Conservation (phyloP, 306 rosid species). For the Abrus pulchellus region DNA sequence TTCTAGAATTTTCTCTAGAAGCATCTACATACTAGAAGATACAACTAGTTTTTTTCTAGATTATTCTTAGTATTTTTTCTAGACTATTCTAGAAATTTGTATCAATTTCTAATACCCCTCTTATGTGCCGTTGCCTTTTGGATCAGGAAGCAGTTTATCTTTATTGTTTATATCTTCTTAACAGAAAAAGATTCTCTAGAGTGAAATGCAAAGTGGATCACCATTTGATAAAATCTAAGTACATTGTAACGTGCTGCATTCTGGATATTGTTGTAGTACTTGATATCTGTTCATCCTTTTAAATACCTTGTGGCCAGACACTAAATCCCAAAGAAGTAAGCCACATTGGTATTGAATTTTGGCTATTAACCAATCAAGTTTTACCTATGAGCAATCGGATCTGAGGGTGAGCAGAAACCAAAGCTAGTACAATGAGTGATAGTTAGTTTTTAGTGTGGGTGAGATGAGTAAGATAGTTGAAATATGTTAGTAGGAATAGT, state of each 20-base stretch:
- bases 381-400: not conserved
- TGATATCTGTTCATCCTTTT: not conserved
- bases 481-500: too few species aligned
- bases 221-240: constrained; percentile 13
- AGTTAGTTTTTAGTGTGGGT: too few species aligned
- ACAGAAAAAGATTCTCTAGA: not conserved
- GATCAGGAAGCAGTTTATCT: constrained; percentile 14
- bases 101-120: too few species aligned
- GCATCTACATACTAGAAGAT: too few species aligned
- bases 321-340: constrained; percentile 12
- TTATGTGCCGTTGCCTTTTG: constrained; percentile 1
- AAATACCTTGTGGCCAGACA: not conserved
- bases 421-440: constrained; percentile 15
- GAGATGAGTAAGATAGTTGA: too few species aligned
- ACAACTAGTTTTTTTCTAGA: too few species aligned
- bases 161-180: not conserved
- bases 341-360: not conserved
- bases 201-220: constrained; percentile 14
- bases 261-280: constrained; percentile 6
- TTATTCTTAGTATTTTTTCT: too few species aligned
- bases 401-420: constrained; percentile 16
- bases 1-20: too few species aligned
- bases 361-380: constrained; percentile 9
- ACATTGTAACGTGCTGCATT: not conserved
- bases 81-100: too few species aligned